Percentiles rank a stretch among this genome's conserved stretches.
Evolutionary conservation across 495 filamentous ascomycete genomes (phyloP).

Genomic region (Tuber aestivum): DNA sequence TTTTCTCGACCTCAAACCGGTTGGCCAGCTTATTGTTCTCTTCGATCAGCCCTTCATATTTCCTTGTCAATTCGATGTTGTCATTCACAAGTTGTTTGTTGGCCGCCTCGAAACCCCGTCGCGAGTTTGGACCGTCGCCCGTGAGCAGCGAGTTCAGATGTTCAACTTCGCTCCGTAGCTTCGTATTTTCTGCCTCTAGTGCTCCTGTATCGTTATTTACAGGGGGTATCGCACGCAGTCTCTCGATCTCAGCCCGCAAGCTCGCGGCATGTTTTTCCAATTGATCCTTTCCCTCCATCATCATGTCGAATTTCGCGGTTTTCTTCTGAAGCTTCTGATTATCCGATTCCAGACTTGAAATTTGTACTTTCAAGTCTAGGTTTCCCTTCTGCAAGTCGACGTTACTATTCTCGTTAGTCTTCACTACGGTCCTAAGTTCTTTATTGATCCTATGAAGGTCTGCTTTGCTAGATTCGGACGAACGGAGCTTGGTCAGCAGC

Average conservation of each 20-base stretch:
- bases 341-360: slow-evolving; percentile 22
- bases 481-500: slow-evolving; percentile 16
- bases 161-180: not conserved
- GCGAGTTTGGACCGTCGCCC: not conserved
- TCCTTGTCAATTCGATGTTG: not conserved
- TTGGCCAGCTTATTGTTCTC: not conserved
- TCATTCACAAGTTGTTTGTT: not conserved
- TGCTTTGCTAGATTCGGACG: slow-evolving; percentile 23
- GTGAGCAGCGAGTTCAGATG: not conserved
- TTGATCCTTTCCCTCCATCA: slow-evolving; percentile 20
- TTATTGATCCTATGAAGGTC: slow-evolving; percentile 25
- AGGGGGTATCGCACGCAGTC: not conserved
- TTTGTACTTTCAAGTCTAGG: slow-evolving; percentile 25
- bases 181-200: not conserved
- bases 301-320: slow-evolving; percentile 23
- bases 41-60: not conserved
- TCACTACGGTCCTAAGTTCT: slow-evolving; percentile 22
- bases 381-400: slow-evolving; percentile 35
- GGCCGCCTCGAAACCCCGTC: not conserved
- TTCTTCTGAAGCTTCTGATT: slow-evolving; percentile 27
- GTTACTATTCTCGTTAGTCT: slow-evolving; percentile 39
- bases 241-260: not conserved
- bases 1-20: not conserved
- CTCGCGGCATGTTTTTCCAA: slow-evolving; percentile 14
- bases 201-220: not conserved